Evolutionary conservation across 179 eudicot genomes (phyloP).

Genomic region (Nepenthes alata): DNA sequence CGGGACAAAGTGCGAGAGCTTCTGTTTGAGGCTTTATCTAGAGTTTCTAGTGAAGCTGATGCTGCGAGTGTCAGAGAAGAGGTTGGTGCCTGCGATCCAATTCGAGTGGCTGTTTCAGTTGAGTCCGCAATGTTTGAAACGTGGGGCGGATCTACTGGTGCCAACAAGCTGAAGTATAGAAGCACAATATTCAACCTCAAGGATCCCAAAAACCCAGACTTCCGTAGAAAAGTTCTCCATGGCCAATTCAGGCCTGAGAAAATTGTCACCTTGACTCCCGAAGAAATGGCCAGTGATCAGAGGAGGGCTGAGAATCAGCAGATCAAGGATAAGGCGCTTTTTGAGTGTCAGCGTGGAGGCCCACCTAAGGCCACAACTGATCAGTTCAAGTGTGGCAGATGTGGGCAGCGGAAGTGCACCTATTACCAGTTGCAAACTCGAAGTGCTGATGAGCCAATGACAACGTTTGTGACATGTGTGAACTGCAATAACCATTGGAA

Average conservation of each 20-base stretch:
- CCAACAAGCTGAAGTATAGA: conserved; percentile 50
- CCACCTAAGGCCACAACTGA: conserved; percentile 55
- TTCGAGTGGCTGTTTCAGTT: conserved; percentile 52
- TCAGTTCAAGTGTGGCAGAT: conserved; percentile 56
- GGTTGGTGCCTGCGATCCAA: conserved; percentile 43
- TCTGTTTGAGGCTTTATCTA: conserved; percentile 42
- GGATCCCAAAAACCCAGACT: conserved; percentile 65
- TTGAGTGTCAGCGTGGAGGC: conserved; percentile 47
- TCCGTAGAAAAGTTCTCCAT: conserved; percentile 51
- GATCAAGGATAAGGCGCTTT: conserved; percentile 51
- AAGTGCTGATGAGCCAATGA: conserved; percentile 82
- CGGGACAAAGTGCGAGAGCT: conserved; percentile 56
- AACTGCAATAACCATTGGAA: conserved; percentile 52
- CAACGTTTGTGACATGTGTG: conserved; percentile 64
- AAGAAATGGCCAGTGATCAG: conserved; percentile 65
- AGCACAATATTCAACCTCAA: conserved; percentile 58
- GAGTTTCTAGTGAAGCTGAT: conserved; percentile 36
- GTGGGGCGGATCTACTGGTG: conserved; percentile 52
- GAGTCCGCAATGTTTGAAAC: conserved; percentile 61
- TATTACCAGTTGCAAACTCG: conserved; percentile 71
- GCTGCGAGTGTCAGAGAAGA: conserved; percentile 28
- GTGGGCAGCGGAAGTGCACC: conserved; percentile 48
- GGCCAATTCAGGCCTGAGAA: conserved; percentile 43
- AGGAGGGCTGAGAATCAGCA: conserved; percentile 39
- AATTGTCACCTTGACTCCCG: conserved; percentile 36